These are phyloP conservation scores for Fomitopsis serialis DNA, from an alignment of 768 basidiomycete species.

Conservation along the genomic window DNA sequence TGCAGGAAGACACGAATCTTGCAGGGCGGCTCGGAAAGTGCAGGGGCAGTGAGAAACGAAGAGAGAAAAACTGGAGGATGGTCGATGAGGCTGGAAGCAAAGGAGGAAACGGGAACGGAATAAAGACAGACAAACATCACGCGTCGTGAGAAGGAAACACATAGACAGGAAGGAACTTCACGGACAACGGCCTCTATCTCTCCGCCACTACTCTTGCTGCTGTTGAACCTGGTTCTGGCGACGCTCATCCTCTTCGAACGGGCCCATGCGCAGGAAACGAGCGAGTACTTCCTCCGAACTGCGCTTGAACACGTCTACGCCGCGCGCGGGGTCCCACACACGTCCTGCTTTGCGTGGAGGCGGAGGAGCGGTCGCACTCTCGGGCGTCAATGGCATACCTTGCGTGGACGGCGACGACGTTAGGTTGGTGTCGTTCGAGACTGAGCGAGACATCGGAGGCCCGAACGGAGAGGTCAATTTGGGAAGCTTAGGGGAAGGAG, in stretches of 20 bases:
- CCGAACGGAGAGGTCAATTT: conserved; percentile 17
- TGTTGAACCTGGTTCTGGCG: conserved; percentile 7
- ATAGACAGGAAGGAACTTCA: neutral
- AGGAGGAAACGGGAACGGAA: neutral
- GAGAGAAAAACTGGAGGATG: neutral
- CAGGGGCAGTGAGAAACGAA: neutral
- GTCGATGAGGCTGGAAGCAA: too few relatives aligned
- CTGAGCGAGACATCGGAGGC: conserved; percentile 26
- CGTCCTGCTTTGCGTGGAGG: conserved; percentile 45
- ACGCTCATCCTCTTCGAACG: conserved; percentile 55
- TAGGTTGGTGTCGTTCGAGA: conserved; percentile 41
- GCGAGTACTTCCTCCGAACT: conserved; percentile 85
- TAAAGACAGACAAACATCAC: conserved; percentile 1
- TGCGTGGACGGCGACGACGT: conserved; percentile 50
- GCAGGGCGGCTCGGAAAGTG: neutral
- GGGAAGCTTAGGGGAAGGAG: conserved; percentile 19
- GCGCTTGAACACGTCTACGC: conserved; percentile 80
- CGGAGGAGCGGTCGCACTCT: conserved; percentile 23
- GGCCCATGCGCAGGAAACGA: conserved; percentile 75
- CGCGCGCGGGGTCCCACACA: conserved; percentile 83
- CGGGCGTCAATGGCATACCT: conserved; percentile 39
- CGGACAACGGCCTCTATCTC: neutral
- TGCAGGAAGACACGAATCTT: too few relatives aligned
- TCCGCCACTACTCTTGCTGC: conserved; percentile 1
- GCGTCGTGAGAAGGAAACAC: neutral